These are phyloP conservation scores for Phlebopus sp. DNA, from an alignment of 1,284 basidiomycete species.

Conservation along the genomic window DNA sequence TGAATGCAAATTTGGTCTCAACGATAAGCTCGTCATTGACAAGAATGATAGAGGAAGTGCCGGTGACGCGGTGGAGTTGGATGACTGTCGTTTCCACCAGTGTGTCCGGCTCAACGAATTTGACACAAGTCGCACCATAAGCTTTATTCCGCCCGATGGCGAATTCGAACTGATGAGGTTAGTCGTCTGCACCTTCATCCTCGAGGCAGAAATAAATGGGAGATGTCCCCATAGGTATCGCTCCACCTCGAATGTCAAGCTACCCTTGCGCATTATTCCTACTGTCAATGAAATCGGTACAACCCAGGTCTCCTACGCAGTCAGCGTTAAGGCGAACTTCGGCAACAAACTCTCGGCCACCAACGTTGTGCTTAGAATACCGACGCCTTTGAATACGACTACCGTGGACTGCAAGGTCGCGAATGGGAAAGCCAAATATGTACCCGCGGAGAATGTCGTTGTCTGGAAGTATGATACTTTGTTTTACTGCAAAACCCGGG, in stretches of 20 bases:
- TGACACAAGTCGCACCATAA: slow-evolving; percentile 90
- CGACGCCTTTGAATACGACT: slow-evolving; percentile 93
- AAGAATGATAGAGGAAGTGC: slow-evolving; percentile 66
- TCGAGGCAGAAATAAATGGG: slow-evolving; percentile 1
- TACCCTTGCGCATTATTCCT: slow-evolving; percentile 88
- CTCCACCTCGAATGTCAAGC: slow-evolving; percentile 91
- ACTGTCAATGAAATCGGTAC: slow-evolving; percentile 94
- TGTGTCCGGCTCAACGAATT: slow-evolving; percentile 95
- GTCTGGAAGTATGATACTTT: slow-evolving; percentile 89
- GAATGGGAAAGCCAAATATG: slow-evolving; percentile 95
- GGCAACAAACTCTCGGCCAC: slow-evolving; percentile 91
- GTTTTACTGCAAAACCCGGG: not conserved
- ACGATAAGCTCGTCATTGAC: slow-evolving; percentile 97
- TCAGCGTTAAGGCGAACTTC: slow-evolving; percentile 89
- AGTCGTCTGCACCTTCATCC: slow-evolving; percentile 11
- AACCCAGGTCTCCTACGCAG: slow-evolving; percentile 86
- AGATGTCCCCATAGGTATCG: slow-evolving; percentile 67
- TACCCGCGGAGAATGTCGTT: slow-evolving; percentile 91
- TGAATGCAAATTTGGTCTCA: slow-evolving; percentile 97
- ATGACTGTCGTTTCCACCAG: slow-evolving; percentile 98
- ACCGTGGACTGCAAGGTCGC: slow-evolving; percentile 89
- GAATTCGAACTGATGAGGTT: slow-evolving; percentile 98
- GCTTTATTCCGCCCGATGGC: slow-evolving; percentile 97
- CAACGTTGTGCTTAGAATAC: slow-evolving; percentile 90
- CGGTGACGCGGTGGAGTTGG: slow-evolving; percentile 87